Percentiles rank a stretch among this genome's conserved stretches.
phyloP scores from a whole-genome alignment of 116 monocot species.

The Posidonia oceanica region DNA sequence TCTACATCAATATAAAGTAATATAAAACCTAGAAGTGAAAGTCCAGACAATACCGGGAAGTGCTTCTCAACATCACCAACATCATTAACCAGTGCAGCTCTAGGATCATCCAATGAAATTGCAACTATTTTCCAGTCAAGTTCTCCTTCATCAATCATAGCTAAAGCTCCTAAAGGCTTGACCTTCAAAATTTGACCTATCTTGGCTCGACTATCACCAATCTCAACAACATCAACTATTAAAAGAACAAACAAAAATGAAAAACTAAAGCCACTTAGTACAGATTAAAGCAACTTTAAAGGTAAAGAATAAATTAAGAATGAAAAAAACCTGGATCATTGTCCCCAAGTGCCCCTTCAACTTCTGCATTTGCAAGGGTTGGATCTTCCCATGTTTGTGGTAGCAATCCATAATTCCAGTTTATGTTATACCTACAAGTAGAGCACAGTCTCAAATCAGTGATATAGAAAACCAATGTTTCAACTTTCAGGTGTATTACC shows the following conservation, averaged over 20 bases:
- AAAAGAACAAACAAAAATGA: neutral
- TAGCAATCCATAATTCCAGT: conserved; percentile 96
- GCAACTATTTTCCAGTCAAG: conserved; percentile 99
- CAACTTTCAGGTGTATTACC: too few relatives aligned
- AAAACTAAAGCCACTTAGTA: neutral
- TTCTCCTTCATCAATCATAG: conserved; percentile 98
- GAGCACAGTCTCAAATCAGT: neutral
- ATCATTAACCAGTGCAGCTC: conserved; percentile 83
- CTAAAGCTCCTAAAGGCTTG: conserved; percentile 88
- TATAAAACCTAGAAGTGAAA: neutral
- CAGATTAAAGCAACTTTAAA: neutral
- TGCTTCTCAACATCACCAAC: conserved; percentile 21
- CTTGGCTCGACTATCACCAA: conserved; percentile 64
- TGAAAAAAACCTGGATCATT: conserved; percentile 75
- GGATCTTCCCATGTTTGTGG: conserved; percentile 99
- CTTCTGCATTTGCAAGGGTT: conserved; percentile 56
- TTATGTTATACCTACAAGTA: conserved; percentile 70
- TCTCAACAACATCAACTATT: conserved; percentile 95
- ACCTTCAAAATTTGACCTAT: conserved; percentile 81
- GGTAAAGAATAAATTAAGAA: neutral
- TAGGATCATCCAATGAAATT: conserved; percentile 89
- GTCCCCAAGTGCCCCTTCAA: conserved; percentile 90
- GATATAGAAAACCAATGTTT: neutral
- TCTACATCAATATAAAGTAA: neutral
- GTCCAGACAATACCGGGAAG: conserved; percentile 15